phyloP scores from a whole-genome alignment of 2,329 filamentous ascomycete genomes.

The Cordyceps militaris region DNA sequence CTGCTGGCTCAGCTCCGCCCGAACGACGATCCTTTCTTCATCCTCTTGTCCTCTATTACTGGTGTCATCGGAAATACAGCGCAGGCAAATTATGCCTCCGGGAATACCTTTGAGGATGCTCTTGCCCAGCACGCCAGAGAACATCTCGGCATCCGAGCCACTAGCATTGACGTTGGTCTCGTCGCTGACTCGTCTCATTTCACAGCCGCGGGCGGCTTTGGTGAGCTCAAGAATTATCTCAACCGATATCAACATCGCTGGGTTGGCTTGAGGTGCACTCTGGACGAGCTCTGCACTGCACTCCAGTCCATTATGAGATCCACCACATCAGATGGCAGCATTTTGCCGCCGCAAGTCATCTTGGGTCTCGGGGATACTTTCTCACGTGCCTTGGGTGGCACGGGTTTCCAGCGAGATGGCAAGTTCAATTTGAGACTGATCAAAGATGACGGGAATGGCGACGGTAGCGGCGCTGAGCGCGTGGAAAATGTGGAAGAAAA shows the following conservation, averaged over 20 bases:
- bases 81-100: constrained; percentile 17
- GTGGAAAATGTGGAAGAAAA: background rate
- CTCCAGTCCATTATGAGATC: constrained; percentile 11
- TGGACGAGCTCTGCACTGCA: background rate
- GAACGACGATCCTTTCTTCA: constrained; percentile 14
- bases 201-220: constrained; percentile 12
- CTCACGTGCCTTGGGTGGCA: background rate
- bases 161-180: constrained; percentile 14
- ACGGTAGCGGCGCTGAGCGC: background rate
- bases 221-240: constrained; percentile 13
- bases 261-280: background rate
- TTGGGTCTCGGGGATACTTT: constrained; percentile 8
- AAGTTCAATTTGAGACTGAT: constrained; percentile 9
- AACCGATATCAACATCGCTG: constrained; percentile 14
- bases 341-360: constrained; percentile 8
- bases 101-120: constrained; percentile 17
- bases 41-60: constrained; percentile 17
- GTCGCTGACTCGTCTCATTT: constrained; percentile 17
- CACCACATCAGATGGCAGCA: background rate
- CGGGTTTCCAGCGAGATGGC: background rate
- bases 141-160: constrained; percentile 1
- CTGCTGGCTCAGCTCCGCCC: constrained; percentile 11
- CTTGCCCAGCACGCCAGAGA: constrained; percentile 12
- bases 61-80: constrained; percentile 16
- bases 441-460: background rate